These are phyloP conservation scores for Populus hybrid DNA, from an alignment of 441 rosid genomes.

Conservation along the genomic window DNA sequence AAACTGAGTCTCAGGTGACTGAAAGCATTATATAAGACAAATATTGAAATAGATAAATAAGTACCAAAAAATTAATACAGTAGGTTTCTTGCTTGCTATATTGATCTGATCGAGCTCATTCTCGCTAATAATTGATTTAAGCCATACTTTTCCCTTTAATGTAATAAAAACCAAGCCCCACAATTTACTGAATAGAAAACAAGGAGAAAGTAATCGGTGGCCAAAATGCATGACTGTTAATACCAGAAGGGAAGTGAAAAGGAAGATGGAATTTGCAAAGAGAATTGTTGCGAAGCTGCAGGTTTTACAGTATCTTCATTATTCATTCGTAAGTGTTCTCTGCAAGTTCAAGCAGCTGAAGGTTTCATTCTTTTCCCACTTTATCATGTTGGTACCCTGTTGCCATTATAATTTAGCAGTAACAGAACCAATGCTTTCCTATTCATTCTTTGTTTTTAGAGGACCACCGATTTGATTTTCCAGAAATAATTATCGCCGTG, in stretches of 20 bases:
- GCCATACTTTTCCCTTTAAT: neutral
- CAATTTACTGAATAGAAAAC: neutral
- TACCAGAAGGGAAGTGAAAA: neutral
- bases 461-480: neutral
- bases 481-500: neutral
- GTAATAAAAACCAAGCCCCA: neutral
- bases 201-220: neutral
- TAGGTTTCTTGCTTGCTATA: neutral
- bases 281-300: neutral
- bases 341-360: neutral
- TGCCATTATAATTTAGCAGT: neutral
- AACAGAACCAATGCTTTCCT: neutral
- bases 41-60: no score
- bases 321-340: neutral
- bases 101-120: neutral
- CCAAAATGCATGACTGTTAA: neutral
- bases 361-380: neutral
- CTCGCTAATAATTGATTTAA: neutral
- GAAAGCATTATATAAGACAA: neutral
- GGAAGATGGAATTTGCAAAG: neutral
- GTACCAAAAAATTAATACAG: neutral
- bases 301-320: neutral
- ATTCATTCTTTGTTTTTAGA: neutral
- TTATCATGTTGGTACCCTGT: neutral
- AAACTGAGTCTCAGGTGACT: neutral